Percentiles rank a stretch among this genome's conserved stretches.
Conservation (phyloP, 306 rosid species). For the Dicorynia guianensis region DNA sequence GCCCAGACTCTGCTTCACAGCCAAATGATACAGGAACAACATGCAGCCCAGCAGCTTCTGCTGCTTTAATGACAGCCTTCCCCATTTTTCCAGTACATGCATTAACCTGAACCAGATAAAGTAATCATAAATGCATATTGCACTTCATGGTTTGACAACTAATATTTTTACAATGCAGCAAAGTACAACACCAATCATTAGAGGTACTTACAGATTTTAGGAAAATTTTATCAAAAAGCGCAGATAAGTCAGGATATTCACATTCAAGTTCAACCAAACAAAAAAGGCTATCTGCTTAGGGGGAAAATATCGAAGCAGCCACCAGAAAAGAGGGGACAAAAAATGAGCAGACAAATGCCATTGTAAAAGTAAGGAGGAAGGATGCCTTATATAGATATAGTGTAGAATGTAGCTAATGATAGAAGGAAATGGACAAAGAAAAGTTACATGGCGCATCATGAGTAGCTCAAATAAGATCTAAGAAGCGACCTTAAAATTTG, state of each 20-base stretch:
- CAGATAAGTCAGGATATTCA: neutral
- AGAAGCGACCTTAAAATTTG: neutral
- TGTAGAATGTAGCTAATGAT: neutral
- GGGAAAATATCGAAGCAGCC: neutral
- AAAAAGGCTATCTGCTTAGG: neutral
- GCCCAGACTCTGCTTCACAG: conserved; percentile 66
- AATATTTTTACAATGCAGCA: neutral
- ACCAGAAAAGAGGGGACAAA: neutral
- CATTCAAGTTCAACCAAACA: neutral
- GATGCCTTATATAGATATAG: neutral
- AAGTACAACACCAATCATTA: neutral
- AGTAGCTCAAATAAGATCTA: neutral
- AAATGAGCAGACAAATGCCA: neutral
- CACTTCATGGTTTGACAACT: conserved; percentile 11
- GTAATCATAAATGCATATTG: conserved; percentile 17
- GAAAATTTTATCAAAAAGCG: conserved; percentile 1
- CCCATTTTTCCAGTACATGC: conserved; percentile 96
- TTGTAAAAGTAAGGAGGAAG: neutral
- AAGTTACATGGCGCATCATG: neutral
- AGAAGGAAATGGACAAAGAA: neutral
- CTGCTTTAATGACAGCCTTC: conserved; percentile 77
- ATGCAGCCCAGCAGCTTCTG: conserved; percentile 84
- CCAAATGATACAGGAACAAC: conserved; percentile 90
- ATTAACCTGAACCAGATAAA: conserved; percentile 62
- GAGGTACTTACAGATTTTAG: neutral